Evolutionary conservation across 2,329 filamentous ascomycete species (phyloP).

Genomic region (Penicillium sp.): DNA sequence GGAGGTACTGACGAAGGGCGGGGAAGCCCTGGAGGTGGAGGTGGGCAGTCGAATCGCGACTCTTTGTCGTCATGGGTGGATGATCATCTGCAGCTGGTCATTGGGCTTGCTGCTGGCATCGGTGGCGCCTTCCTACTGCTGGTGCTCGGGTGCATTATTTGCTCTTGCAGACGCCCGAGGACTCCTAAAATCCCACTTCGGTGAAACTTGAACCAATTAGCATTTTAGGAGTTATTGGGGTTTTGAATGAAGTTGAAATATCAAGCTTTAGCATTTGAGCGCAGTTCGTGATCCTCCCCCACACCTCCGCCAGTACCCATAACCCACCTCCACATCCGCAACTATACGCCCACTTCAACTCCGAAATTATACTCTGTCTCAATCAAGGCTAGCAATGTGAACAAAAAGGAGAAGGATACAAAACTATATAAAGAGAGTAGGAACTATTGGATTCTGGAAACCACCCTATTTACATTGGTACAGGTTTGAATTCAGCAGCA

Average conservation of each 20-base stretch:
- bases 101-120: conserved; percentile 13
- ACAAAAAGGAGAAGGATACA: background rate
- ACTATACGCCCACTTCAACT: background rate
- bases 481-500: background rate
- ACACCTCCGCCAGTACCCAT: background rate
- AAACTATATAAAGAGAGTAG: background rate
- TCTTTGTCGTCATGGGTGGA: conserved; percentile 7
- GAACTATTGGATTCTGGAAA: too few species aligned
- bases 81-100: conserved; percentile 8
- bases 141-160: conserved; percentile 5
- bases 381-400: background rate
- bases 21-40: background rate
- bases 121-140: conserved; percentile 14
- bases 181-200: background rate
- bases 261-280: too few species aligned
- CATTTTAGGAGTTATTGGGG: background rate
- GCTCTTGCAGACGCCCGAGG: conserved; percentile 1
- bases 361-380: background rate
- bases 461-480: background rate
- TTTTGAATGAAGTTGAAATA: background rate
- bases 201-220: background rate
- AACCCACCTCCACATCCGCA: conserved; percentile 1
- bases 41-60: background rate
- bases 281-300: background rate
- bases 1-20: background rate